These are phyloP conservation scores for Yamadazyma philogaea DNA, from an alignment of 805 yeast species.

Conservation along the genomic window DNA sequence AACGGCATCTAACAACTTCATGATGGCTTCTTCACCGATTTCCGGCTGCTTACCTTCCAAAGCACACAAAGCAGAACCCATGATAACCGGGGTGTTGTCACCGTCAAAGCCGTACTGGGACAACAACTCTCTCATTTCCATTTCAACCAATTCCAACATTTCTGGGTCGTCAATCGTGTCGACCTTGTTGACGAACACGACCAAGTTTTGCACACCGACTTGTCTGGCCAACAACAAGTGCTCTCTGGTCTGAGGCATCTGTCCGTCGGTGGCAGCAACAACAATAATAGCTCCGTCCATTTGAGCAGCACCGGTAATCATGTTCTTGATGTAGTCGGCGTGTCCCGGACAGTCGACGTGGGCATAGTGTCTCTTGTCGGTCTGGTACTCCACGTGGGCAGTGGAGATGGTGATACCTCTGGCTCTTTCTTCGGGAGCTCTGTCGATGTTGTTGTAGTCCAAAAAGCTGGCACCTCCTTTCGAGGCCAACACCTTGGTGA, in stretches of 20 bases:
- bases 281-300: slow-evolving; percentile 99
- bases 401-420: slow-evolving; percentile 98
- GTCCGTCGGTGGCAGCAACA: slow-evolving; percentile 98
- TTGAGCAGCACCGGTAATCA: slow-evolving; percentile 99
- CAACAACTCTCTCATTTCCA: slow-evolving; percentile 99
- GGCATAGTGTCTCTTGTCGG: slow-evolving; percentile 92
- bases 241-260: slow-evolving; percentile 99
- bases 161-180: slow-evolving; percentile 98
- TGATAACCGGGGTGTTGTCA: slow-evolving; percentile 94
- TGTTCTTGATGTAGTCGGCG: slow-evolving; percentile 97
- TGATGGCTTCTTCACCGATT: slow-evolving; percentile 84
- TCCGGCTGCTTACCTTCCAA: slow-evolving; percentile 84
- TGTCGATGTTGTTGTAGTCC: slow-evolving; percentile 91
- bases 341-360: slow-evolving; percentile 83
- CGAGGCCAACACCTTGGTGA: slow-evolving; percentile 87
- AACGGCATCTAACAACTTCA: slow-evolving; percentile 83
- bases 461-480: slow-evolving; percentile 90
- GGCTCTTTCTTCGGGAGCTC: slow-evolving; percentile 98
- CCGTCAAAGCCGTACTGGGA: slow-evolving; percentile 94
- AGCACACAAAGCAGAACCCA: slow-evolving; percentile 99
- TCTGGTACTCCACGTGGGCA: slow-evolving; percentile 97
- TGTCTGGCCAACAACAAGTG: slow-evolving; percentile 97
- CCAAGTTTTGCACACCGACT: slow-evolving; percentile 97
- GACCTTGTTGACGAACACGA: slow-evolving; percentile 96
- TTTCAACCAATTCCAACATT: slow-evolving; percentile 98